A percentile compares a stretch with the other conserved stretches of the same genome.
Evolutionary conservation across 2,329 filamentous ascomycete species (phyloP).

Genomic region (Fusarium sp.): DNA sequence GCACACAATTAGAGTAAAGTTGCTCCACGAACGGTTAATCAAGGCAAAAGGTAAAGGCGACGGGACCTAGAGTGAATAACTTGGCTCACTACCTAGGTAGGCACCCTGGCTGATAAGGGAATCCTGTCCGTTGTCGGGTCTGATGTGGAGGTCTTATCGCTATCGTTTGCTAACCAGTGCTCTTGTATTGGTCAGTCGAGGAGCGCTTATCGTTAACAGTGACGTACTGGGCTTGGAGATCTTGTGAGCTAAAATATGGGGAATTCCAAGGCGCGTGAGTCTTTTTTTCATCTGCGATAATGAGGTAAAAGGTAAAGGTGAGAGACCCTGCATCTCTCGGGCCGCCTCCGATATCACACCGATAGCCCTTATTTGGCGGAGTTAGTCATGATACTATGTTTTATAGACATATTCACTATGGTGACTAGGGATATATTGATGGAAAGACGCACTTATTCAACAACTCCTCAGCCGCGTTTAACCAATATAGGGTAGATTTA

Average conservation of each 20-base stretch:
- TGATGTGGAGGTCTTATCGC: conserved; percentile 34
- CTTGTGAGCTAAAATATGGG: conserved; percentile 46
- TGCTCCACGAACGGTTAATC: conserved; percentile 7
- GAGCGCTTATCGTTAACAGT: conserved; percentile 41
- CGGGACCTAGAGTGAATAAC: neutral
- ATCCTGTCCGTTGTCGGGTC: conserved; percentile 34
- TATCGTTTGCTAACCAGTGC: conserved; percentile 35
- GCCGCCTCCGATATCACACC: conserved; percentile 9
- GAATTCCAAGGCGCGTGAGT: conserved; percentile 33
- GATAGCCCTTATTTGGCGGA: neutral
- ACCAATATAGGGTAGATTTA: neutral
- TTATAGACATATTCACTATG: neutral
- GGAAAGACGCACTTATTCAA: neutral
- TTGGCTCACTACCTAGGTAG: neutral
- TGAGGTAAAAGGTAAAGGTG: neutral
- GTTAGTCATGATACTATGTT: neutral
- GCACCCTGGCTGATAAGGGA: conserved; percentile 18
- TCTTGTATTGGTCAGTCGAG: conserved; percentile 40
- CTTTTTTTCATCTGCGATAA: conserved; percentile 5
- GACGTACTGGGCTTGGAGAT: conserved; percentile 41
- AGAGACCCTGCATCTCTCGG: neutral
- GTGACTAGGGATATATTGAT: neutral
- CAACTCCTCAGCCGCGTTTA: neutral
- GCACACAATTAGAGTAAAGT: conserved; percentile 3
- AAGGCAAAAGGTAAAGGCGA: conserved; percentile 7